These are phyloP conservation scores for Asclepias syriaca DNA, from an alignment of 257 asterid species.

Conservation along the genomic window DNA sequence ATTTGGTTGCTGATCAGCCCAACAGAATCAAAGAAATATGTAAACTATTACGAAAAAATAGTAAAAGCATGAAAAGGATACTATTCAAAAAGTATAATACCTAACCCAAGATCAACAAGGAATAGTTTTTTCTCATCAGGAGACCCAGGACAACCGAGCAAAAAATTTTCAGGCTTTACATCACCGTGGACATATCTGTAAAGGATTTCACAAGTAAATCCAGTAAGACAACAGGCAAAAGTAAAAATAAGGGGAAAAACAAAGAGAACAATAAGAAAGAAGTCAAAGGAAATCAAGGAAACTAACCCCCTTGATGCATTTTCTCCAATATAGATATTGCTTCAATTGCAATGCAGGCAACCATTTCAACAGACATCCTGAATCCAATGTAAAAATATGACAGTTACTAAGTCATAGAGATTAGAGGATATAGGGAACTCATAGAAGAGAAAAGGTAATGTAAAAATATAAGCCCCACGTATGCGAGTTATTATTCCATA, in stretches of 20 bases:
- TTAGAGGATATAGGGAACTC: background rate
- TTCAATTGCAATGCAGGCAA: conserved; percentile 91
- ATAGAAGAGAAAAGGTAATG: background rate
- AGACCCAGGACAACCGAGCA: conserved; percentile 81
- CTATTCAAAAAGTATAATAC: conserved; percentile 18
- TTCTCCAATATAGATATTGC: conserved; percentile 81
- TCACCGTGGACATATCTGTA: conserved; percentile 88
- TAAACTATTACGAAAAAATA: background rate
- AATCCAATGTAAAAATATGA: background rate
- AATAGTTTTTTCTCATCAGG: conserved; percentile 71
- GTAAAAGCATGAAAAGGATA: background rate
- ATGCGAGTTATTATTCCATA: conserved; percentile 70
- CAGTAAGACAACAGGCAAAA: background rate
- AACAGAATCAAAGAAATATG: conserved; percentile 7
- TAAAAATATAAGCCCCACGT: conserved; percentile 33
- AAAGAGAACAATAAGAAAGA: background rate
- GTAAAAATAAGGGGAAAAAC: background rate
- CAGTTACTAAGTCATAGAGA: background rate
- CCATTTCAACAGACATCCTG: conserved; percentile 93
- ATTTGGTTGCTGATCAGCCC: conserved; percentile 55
- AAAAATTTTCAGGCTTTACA: conserved; percentile 91
- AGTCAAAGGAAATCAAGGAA: background rate
- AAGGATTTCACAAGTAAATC: conserved; percentile 5
- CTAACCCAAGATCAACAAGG: conserved; percentile 90
- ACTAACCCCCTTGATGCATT: conserved; percentile 81